A percentile compares a stretch with the other conserved stretches of the same genome.
Conservation (phyloP, 2,329 filamentous ascomycete genomes). For the Penicillium sp. region DNA sequence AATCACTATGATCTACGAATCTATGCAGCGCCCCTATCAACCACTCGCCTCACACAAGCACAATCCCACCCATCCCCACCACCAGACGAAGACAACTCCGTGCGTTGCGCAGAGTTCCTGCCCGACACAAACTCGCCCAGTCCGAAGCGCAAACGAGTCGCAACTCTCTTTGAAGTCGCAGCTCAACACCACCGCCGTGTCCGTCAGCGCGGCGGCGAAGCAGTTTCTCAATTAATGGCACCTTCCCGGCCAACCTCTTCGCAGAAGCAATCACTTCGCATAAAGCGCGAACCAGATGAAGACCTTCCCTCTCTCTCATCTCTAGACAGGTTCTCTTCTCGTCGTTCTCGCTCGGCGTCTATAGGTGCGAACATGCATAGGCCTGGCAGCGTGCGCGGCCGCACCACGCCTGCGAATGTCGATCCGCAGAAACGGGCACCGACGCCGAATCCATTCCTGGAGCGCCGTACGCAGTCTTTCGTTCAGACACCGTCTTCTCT, state of each 20-base stretch:
- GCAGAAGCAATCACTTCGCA: slow-evolving; percentile 32
- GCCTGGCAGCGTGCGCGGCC: slow-evolving; percentile 20
- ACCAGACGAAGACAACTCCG: slow-evolving; percentile 19
- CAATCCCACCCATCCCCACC: slow-evolving; percentile 37
- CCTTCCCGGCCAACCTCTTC: slow-evolving; percentile 30
- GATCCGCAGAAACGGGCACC: slow-evolving; percentile 23
- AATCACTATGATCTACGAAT: slow-evolving; percentile 35
- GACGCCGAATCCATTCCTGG: slow-evolving; percentile 31
- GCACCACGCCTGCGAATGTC: slow-evolving; percentile 10
- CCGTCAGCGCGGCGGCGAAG: slow-evolving; percentile 41
- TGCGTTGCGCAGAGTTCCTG: slow-evolving; percentile 37
- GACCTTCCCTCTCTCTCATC: slow-evolving; percentile 23
- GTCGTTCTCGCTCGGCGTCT: slow-evolving; percentile 37
- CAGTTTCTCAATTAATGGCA: slow-evolving; percentile 44
- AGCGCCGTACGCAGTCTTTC: slow-evolving; percentile 17
- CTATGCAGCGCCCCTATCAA: slow-evolving; percentile 40
- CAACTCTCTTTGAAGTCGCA: slow-evolving; percentile 44
- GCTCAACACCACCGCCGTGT: slow-evolving; percentile 44
- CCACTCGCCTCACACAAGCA: slow-evolving; percentile 34
- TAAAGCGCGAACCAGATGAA: slow-evolving; percentile 41
- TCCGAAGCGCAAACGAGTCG: slow-evolving; percentile 46
- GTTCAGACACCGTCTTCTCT: slow-evolving; percentile 15
- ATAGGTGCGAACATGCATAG: slow-evolving; percentile 29
- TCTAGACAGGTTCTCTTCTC: slow-evolving; percentile 31
- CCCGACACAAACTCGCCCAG: slow-evolving; percentile 41